These are phyloP conservation scores for Lactifluus subvellereus DNA, from an alignment of 768 basidiomycete genomes.

Conservation along the genomic window DNA sequence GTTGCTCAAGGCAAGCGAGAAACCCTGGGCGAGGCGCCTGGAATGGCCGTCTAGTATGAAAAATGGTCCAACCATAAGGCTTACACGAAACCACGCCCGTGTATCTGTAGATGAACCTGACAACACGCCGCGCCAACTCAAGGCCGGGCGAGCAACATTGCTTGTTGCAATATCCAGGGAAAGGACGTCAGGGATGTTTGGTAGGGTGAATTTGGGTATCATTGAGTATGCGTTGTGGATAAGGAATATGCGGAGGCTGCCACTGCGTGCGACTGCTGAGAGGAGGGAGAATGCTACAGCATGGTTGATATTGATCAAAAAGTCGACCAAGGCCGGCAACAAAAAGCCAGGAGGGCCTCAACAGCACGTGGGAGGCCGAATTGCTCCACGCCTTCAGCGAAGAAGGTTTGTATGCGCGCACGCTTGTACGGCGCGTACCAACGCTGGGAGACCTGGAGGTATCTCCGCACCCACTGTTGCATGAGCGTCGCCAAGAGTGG, in stretches of 20 bases:
- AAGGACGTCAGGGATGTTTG: conserved; percentile 18
- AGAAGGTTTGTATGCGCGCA: conserved; percentile 4
- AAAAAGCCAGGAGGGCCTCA: no score
- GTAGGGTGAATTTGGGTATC: conserved; percentile 12
- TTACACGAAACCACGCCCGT: conserved; percentile 4
- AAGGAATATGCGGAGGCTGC: no score
- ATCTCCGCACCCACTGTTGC: conserved; percentile 22
- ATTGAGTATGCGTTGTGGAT: no score
- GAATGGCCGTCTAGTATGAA: background rate
- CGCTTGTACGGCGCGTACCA: conserved; percentile 19
- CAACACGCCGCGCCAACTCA: background rate
- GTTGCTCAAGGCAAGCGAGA: conserved; percentile 5
- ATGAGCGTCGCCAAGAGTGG: conserved; percentile 23
- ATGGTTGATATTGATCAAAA: no score
- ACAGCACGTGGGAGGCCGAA: no score
- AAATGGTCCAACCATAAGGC: conserved; percentile 1
- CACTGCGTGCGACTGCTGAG: no score
- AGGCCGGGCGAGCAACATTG: background rate
- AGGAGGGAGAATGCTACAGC: no score
- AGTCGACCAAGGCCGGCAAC: no score
- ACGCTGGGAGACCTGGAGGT: conserved; percentile 15
- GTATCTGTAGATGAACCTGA: conserved; percentile 7
- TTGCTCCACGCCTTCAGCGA: no score
- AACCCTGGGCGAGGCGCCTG: conserved; percentile 5
- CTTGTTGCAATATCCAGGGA: conserved; percentile 10